Base-by-base conservation (phyloP, 257 asterid genomes). In the Forsythia suspensa region DNA sequence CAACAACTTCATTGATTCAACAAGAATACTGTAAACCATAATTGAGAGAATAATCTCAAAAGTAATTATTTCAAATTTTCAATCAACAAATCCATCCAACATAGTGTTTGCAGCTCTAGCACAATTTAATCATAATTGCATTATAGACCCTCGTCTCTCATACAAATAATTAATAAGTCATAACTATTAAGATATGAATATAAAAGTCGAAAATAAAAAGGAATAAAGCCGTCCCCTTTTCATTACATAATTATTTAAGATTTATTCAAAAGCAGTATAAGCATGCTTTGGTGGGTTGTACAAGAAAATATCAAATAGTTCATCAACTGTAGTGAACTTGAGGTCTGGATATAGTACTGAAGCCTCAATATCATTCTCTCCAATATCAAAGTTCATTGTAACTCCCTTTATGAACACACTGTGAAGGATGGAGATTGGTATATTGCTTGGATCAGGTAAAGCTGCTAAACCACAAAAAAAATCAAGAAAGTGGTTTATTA, bases 331-430 rank as follows among this genome's bases (percentile, higher is more conserved):
- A 0, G 80, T 66, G 72, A 79, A 80, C 20, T 85, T 80, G 80
- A 84, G 29, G 51, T 80, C 87, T 0, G 86, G 80, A 67, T 86
- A 86, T 12, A 86, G 61, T 0, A 37, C 2, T 57, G 89, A 86
- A 43, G 88, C 91, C 71, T 87, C 93, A 8, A 86, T 15, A 8
- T 81, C 83, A 6, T 77, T 9, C 18, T 81, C 80, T 8, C 13
- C 79, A 46, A 85, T 72, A 29, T 86, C 83, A 66, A 84, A 85
- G 55, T 82, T 57, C 46, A 72, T 43, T 0, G 87, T 84, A 41
- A 52, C 90, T 4, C 91, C 93, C 72, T 81, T 84, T 11, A 86
- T 59, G 16, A 89, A 87, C 41, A 86, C 10, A 78, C 85, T 74
- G 51, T 89, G 86, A 55, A 87, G 77, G 55, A 86, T 84, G 70